Percentiles rank a stretch among this genome's conserved stretches.
Evolutionary conservation across 2,329 filamentous ascomycete genomes (phyloP).

Genomic region (Aspergillus sp.): DNA sequence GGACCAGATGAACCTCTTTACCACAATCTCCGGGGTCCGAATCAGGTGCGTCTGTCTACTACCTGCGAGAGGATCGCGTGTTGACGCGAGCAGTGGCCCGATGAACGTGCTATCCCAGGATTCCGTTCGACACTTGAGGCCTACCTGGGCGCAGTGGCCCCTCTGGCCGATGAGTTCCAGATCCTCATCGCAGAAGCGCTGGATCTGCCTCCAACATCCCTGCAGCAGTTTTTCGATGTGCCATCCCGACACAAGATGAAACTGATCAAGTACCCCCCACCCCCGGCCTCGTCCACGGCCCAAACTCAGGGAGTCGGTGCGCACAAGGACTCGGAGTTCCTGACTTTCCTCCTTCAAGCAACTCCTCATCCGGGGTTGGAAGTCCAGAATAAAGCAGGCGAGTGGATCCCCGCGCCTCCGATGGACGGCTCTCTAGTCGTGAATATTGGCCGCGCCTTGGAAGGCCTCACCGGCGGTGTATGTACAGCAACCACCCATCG

Average conservation of each 20-base stretch:
- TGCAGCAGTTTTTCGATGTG: conserved; percentile 33
- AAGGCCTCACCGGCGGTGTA: conserved; percentile 35
- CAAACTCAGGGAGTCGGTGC: conserved; percentile 43
- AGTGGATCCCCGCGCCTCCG: conserved; percentile 47
- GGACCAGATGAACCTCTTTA: conserved; percentile 34
- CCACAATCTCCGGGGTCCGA: conserved; percentile 34
- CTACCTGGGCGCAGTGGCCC: conserved; percentile 28
- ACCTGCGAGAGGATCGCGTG: background rate
- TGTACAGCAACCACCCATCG: conserved; percentile 39
- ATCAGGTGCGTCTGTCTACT: conserved; percentile 25
- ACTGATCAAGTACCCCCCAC: conserved; percentile 46
- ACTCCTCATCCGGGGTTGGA: conserved; percentile 46
- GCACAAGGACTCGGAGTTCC: conserved; percentile 51
- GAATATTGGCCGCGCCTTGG: conserved; percentile 45
- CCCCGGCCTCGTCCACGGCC: conserved; percentile 14
- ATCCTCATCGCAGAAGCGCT: conserved; percentile 34
- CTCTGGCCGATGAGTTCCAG: conserved; percentile 27
- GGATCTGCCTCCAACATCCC: conserved; percentile 25
- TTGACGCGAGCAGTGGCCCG: conserved; percentile 29
- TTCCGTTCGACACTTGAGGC: conserved; percentile 30
- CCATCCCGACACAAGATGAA: conserved; percentile 37
- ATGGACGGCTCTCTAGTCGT: conserved; percentile 48
- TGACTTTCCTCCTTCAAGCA: conserved; percentile 51
- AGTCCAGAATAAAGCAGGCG: conserved; percentile 47
- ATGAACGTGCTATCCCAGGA: conserved; percentile 28